Conservation (phyloP, 2,329 filamentous ascomycete species). For the Cladosporium sp. region DNA sequence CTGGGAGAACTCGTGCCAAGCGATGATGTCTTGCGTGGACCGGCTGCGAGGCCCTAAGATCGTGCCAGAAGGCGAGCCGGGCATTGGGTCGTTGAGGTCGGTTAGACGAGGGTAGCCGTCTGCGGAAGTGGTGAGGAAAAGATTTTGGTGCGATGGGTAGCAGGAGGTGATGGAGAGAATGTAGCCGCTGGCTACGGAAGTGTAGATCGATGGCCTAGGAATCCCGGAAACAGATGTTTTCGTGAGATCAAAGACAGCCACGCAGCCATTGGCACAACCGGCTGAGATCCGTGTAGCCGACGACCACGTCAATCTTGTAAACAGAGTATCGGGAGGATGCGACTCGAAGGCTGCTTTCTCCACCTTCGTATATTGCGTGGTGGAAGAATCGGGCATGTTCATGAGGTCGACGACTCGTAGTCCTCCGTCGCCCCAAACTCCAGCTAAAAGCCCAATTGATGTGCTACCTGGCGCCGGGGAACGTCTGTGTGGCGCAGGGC, state of each 20-base stretch:
- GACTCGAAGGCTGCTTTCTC: slow-evolving; percentile 45
- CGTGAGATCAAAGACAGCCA: slow-evolving; percentile 48
- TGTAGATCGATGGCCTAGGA: slow-evolving; percentile 40
- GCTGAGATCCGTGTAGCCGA: slow-evolving; percentile 50
- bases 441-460: slow-evolving; percentile 48
- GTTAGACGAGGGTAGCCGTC: slow-evolving; percentile 51
- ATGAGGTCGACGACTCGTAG: slow-evolving; percentile 50
- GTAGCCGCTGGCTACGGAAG: slow-evolving; percentile 40
- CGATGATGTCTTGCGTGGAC: slow-evolving; percentile 42
- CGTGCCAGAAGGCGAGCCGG: slow-evolving; percentile 39
- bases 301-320: slow-evolving; percentile 52
- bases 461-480: slow-evolving; percentile 14
- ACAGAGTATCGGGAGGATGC: slow-evolving; percentile 47
- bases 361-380: slow-evolving; percentile 35
- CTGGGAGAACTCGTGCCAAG: slow-evolving; percentile 52
- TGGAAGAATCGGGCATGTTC: slow-evolving; percentile 7
- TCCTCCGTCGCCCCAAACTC: slow-evolving; percentile 53
- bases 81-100: slow-evolving; percentile 44
- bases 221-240: slow-evolving; percentile 28
- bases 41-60: slow-evolving; percentile 44
- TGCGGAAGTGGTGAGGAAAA: slow-evolving; percentile 48
- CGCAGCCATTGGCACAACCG: slow-evolving; percentile 50
- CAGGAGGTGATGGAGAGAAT: slow-evolving; percentile 43
- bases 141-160: slow-evolving; percentile 49
- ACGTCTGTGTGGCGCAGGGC: slow-evolving; percentile 37